phyloP scores from a whole-genome alignment of 345 rosid genomes.

The Aquilaria malaccensis region DNA sequence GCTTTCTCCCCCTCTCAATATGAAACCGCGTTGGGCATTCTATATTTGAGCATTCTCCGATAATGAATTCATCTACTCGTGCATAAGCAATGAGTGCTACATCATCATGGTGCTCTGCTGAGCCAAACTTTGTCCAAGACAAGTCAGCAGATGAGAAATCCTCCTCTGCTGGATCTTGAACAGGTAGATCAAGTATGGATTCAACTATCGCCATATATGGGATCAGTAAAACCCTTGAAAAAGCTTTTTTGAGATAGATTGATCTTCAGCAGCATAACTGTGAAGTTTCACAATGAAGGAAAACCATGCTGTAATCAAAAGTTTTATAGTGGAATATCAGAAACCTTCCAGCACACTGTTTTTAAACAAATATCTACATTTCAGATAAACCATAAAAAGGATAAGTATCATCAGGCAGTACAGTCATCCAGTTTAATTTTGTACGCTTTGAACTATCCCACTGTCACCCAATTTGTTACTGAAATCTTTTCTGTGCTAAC shows the following conservation, averaged over 20 bases:
- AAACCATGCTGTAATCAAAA: no score
- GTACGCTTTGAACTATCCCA: no score
- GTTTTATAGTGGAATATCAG: no score
- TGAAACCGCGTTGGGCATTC: conserved; percentile 82
- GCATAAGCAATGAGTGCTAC: conserved; percentile 72
- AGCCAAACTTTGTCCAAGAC: conserved; percentile 73
- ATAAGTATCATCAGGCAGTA: no score
- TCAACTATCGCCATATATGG: conserved; percentile 46
- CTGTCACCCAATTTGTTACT: no score
- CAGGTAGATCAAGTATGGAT: conserved; percentile 44
- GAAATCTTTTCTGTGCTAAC: no score
- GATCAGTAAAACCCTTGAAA: neutral
- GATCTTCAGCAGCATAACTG: conserved; percentile 11
- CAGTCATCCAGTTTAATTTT: no score
- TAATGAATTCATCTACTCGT: conserved; percentile 64
- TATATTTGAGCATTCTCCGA: conserved; percentile 78
- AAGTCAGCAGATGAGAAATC: conserved; percentile 74
- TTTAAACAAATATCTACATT: no score
- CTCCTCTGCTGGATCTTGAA: conserved; percentile 65
- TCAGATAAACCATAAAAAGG: no score
- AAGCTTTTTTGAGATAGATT: neutral
- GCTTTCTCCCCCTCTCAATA: conserved; percentile 81
- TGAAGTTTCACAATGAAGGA: neutral
- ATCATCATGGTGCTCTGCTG: conserved; percentile 68
- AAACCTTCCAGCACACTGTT: no score